Base-by-base conservation (phyloP, 345 rosid species). In the Mangifera indica region DNA sequence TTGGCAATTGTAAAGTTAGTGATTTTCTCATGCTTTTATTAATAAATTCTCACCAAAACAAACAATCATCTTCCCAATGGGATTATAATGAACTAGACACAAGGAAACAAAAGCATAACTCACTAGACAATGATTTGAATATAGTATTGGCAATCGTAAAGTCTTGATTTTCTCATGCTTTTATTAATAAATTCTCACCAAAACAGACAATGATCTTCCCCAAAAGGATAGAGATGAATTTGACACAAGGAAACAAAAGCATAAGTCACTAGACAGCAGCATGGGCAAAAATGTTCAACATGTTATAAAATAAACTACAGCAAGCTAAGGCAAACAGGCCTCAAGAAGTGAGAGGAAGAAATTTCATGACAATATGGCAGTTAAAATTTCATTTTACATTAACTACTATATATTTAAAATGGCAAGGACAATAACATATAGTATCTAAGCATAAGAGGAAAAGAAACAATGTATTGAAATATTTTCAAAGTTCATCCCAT, bases 101-200 rank as follows among this genome's bases (percentile, higher is more conserved):
- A 42, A 24, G 72, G 64, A 57, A 59, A 57, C 63, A 54, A 22
- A 42, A 24, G 40, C 25, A 42, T 22, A 32, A 40, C 72, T 56
- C 15, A 17, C 17, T 20, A 37, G 42, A 18, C n/a, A n/a, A n/a
- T 34, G 22, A 37, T n/a, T 10, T 34, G 40, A 44, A 15, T 58
- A 24, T 51, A 22, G 58, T 68, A 34, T 14, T 10, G 37, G 21
- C 24, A 7, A 55, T 52, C n/a, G 20, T 44, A 32, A 32, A 21
- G 32, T 29, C 34, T 9, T 67, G 34, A 37, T 67, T 29, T 32
- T 67, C 32, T 12, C 20, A 53, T 0, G 12, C 10, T n/a, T 52
- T n/a, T 32, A 32, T 6, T 51, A 52, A 51, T 18, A n/a, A 11
- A n/a, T n/a, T 37, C 46, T 20, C 37, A 21, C 24, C 14, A 57